A percentile compares a stretch with the other conserved stretches of the same genome.
phyloP scores from a whole-genome alignment of 2,329 filamentous ascomycete species.

The Aurifilum marmelostoma region DNA sequence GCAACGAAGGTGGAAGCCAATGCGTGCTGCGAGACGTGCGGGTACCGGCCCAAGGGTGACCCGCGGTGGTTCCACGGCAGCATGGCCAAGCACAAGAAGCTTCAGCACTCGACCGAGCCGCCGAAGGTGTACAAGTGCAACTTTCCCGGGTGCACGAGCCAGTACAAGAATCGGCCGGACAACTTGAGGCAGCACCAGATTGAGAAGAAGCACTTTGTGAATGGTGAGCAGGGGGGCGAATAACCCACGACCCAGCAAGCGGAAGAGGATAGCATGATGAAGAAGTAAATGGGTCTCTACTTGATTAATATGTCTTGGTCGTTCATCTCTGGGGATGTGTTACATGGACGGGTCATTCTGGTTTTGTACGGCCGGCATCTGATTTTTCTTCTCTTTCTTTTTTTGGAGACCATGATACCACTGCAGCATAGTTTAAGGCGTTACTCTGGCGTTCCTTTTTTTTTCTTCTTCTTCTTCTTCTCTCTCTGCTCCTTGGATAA shows the following conservation, averaged over 20 bases:
- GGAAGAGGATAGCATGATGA: conserved; percentile 45
- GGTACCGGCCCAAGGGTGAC: conserved; percentile 58
- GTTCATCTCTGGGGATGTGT: not conserved
- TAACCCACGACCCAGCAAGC: conserved; percentile 47
- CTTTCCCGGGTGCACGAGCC: conserved; percentile 57
- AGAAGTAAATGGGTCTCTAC: not conserved
- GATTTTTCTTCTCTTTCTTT: not conserved
- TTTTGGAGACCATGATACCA: not conserved
- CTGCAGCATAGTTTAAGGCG: not conserved
- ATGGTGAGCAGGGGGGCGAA: conserved; percentile 42
- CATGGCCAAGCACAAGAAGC: conserved; percentile 62
- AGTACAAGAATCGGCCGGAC: conserved; percentile 59
- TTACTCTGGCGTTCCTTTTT: not conserved
- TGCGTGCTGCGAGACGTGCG: conserved; percentile 55
- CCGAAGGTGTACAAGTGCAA: conserved; percentile 57
- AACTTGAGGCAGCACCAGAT: conserved; percentile 61
- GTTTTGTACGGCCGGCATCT: not conserved
- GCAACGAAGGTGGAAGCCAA: conserved; percentile 45
- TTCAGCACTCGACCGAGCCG: conserved; percentile 54
- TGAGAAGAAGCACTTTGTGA: conserved; percentile 59
- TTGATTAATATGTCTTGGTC: not conserved
- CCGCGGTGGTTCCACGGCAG: conserved; percentile 62
- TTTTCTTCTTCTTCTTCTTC: no score
- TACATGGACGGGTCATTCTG: not conserved
- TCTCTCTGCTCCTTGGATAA: not conserved